These are phyloP conservation scores for Blastosporella zonata DNA, from an alignment of 1,284 basidiomycete species.

Conservation along the genomic window DNA sequence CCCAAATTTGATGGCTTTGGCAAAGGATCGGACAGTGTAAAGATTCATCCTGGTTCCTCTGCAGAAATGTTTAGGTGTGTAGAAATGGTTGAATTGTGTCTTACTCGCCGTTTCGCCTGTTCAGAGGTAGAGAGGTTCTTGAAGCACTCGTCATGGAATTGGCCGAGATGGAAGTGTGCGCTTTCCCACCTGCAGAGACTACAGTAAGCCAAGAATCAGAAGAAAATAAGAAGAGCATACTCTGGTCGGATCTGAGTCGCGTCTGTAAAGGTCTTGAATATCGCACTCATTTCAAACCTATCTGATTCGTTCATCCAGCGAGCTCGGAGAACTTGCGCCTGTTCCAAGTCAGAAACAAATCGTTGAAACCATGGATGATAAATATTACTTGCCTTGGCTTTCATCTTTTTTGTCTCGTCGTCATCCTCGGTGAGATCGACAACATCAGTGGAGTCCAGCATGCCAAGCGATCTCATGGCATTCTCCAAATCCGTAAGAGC, in stretches of 20 bases:
- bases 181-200: constrained; percentile 85
- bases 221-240: constrained; percentile 37
- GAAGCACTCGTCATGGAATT: constrained; percentile 80
- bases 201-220: constrained; percentile 12
- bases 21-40: constrained; percentile 69
- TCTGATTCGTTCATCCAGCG: constrained; percentile 94
- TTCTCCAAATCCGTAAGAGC: constrained; percentile 91
- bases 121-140: constrained; percentile 52
- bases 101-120: constrained; percentile 47
- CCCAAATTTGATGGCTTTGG: constrained; percentile 75
- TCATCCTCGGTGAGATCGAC: constrained; percentile 59
- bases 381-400: constrained; percentile 65
- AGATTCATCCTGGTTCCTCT: constrained; percentile 61
- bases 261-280: constrained; percentile 59
- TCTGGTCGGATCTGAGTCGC: constrained; percentile 55
- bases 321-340: constrained; percentile 88
- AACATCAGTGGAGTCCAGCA: constrained; percentile 39
- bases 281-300: constrained; percentile 69
- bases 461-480: constrained; percentile 53
- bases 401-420: constrained; percentile 48
- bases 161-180: constrained; percentile 81
- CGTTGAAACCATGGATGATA: not conserved
- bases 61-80: constrained; percentile 12
- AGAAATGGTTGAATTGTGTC: not conserved
- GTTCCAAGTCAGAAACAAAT: constrained; percentile 4